Conservation (phyloP, 2,329 filamentous ascomycete species). For the Colletotrichum navitas region DNA sequence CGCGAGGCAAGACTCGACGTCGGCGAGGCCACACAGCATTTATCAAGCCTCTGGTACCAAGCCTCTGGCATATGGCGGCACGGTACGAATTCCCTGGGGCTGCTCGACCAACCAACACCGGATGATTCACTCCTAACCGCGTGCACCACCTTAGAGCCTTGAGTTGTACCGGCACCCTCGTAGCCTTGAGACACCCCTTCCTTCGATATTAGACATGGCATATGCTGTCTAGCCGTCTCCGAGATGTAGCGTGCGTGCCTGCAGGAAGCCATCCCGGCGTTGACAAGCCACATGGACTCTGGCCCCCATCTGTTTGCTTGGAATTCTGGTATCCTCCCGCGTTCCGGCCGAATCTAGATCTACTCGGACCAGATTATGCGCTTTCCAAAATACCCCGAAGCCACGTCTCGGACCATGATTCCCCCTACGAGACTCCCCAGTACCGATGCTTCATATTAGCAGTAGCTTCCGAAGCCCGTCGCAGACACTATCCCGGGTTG, state of each 20-base stretch:
- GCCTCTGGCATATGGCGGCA: constrained; percentile 12
- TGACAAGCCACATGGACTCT: neutral
- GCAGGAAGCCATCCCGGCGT: neutral
- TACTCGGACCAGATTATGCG: neutral
- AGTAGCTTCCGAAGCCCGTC: neutral
- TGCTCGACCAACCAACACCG: neutral
- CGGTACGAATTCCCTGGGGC: constrained; percentile 8
- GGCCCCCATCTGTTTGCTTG: neutral
- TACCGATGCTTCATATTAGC: neutral
- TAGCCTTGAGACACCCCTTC: neutral
- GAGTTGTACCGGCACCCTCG: neutral
- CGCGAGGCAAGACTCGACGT: constrained; percentile 1
- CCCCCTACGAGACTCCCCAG: no score
- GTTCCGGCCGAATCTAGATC: neutral
- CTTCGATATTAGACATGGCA: neutral
- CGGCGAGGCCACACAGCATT: neutral
- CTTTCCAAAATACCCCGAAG: neutral
- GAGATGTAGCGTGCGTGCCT: neutral
- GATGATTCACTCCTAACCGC: neutral
- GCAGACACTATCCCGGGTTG: neutral
- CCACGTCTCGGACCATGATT: neutral
- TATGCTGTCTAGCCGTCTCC: neutral
- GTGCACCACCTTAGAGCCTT: neutral
- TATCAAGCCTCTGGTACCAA: constrained; percentile 19
- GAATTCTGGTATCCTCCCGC: neutral